A percentile compares a stretch with the other conserved stretches of the same genome.
Conservation (phyloP, 331 rosid species). For the Saraca asoca region DNA sequence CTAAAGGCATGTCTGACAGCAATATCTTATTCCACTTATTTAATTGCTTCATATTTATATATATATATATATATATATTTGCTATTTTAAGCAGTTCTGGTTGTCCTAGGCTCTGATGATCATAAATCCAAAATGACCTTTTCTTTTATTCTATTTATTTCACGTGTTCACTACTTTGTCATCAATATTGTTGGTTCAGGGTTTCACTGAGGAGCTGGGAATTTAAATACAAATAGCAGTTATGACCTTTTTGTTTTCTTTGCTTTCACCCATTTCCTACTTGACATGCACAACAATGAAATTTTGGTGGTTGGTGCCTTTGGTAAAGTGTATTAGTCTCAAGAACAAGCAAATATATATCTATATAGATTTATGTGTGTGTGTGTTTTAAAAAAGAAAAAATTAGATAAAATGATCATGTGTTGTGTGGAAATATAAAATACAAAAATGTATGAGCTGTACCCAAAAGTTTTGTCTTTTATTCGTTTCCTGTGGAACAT, state of each 20-base stretch:
- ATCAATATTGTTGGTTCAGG: slow-evolving; percentile 3
- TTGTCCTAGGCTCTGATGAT: neutral
- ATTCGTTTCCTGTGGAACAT: neutral
- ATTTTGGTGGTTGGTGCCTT: neutral
- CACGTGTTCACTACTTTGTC: neutral
- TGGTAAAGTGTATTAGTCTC: neutral
- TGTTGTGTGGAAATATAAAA: neutral
- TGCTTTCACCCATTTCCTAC: neutral
- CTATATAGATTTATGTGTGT: too few relatives aligned
- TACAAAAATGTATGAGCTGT: neutral
- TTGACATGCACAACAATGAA: slow-evolving; percentile 6
- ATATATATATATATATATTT: too few relatives aligned
- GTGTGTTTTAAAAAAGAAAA: too few relatives aligned
- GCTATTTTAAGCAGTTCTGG: neutral
- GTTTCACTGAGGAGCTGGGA: too few relatives aligned
- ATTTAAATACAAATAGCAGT: neutral
- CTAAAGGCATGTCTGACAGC: slow-evolving; percentile 3
- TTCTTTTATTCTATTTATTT: neutral
- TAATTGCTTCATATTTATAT: slow-evolving; percentile 9
- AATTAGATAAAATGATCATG: neutral
- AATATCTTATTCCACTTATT: neutral
- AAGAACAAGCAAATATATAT: neutral
- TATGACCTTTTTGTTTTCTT: neutral
- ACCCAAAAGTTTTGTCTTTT: neutral
- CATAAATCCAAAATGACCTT: neutral